Evolutionary conservation across 2,329 filamentous ascomycete species (phyloP), one percentile per base, ranked within the genome.

Genomic region (Emergomyces orientalis): DNA sequence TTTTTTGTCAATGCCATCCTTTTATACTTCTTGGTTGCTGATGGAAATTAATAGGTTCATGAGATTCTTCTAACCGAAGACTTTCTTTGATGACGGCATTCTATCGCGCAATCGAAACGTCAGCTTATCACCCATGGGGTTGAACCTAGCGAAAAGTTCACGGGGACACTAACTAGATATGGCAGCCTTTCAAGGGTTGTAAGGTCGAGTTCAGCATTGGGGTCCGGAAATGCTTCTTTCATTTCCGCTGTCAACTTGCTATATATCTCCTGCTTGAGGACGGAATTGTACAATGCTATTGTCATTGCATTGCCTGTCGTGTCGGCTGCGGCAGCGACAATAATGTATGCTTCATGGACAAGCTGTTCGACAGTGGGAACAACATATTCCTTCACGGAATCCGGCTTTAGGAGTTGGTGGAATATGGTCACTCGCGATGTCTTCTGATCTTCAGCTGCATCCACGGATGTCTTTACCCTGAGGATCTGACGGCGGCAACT

Each of bases 1-100:
- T 30, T 30, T 9, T 2, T 27, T 51, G 25, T 52, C 25, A 52
- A 22, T n/a, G 3, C 8, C 17, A n/a, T 55, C 19, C 32, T 37
- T 32, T 5, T 55, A 34, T n/a, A 22, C 8, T 13, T 37, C 11
- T 17, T 13, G 1, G 14, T 30, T 9, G 9, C 19, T 19, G 30
- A n/a, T 34, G 0, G 43, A 58, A 22, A 41, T 14, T 34, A 11
- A 51, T 17, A 9, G 34, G 65, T 65, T 64, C 22, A 68, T 65
- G 69, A 65, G 64, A 71, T 67, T 19, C 67, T 68, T 63, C 64
- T 60, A 64, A 72, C 69, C 76, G 69, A 9, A 76, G 66, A 17
- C 64, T 72, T 66, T 76, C 74, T 61, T 76, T 76, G 52, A 76
- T 70, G 6, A 76, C 70, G 9, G 60, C 72, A 55, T 69, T 73